These are phyloP conservation scores for Eragrostis curvula DNA, from an alignment of 176 grass and related monocot genomes.

Conservation along the genomic window DNA sequence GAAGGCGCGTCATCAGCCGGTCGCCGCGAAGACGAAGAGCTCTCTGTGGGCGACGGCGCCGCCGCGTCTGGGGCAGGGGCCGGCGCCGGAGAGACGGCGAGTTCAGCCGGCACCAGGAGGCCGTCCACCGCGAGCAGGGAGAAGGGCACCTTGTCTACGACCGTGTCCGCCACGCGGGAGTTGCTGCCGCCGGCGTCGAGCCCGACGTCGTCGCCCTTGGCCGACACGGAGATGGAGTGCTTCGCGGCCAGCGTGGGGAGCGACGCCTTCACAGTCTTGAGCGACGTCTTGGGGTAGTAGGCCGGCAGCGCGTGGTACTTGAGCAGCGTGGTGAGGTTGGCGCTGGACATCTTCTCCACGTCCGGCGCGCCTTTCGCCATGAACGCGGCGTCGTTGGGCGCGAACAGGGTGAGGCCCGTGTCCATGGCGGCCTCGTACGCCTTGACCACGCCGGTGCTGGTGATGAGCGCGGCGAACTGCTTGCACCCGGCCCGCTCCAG, in stretches of 20 bases:
- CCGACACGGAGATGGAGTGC: constrained; percentile 57
- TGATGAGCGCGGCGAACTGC: constrained; percentile 65
- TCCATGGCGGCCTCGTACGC: constrained; percentile 77
- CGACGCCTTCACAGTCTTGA: constrained; percentile 49
- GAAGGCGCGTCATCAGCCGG: constrained; percentile 45
- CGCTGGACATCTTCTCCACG: constrained; percentile 57
- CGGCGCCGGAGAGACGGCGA: constrained; percentile 52
- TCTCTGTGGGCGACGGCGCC: not conserved
- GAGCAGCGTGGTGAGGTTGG: constrained; percentile 68
- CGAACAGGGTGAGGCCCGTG: constrained; percentile 83
- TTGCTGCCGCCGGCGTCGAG: constrained; percentile 69
- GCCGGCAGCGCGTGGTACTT: constrained; percentile 78
- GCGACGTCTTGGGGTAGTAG: constrained; percentile 79
- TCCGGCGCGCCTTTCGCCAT: constrained; percentile 55
- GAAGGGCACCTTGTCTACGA: constrained; percentile 79
- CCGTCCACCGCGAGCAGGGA: constrained; percentile 72
- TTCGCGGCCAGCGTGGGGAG: constrained; percentile 67
- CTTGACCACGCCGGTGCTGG: constrained; percentile 70
- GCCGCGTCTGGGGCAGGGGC: constrained; percentile 12
- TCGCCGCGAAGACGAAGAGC: constrained; percentile 33
- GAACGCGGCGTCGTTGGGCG: constrained; percentile 91
- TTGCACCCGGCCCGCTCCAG: constrained; percentile 95
- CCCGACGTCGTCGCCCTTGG: constrained; percentile 72
- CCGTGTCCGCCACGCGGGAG: constrained; percentile 74
- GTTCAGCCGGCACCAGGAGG: constrained; percentile 70